Base-by-base conservation (phyloP, 2,329 filamentous ascomycete species). In the Uncinocarpus reesii region DNA sequence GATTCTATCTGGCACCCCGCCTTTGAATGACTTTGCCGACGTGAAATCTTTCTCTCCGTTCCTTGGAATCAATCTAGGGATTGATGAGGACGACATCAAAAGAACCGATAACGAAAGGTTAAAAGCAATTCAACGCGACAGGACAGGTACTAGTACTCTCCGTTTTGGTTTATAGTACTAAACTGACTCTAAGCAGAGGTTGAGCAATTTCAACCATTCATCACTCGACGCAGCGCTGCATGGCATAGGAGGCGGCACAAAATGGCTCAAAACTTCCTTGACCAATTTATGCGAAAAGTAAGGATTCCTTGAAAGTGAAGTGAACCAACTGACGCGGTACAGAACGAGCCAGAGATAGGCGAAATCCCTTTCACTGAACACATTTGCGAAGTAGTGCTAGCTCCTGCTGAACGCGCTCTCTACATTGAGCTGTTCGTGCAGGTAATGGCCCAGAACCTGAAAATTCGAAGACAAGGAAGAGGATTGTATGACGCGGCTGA, bases 1-100 rank as follows among this genome's bases (percentile, higher is more conserved):
- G 79, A 67, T 80, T 5, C 63, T 84, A 1, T 83, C 79, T 0
- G 80, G 77, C 2, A 84, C 80, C 1, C 80, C 80, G 1, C 68
- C 71, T 0, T 57, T 82, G 2, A 68, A 70, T 4, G 73, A 77
- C 47, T 80, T 80, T 55, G 70, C 72, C 1, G 76, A 81, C 52
- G 66, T 83, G 7, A 77, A 80, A 44, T 70, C 69, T 13, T 77
- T 82, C 49, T 77, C 78, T 0, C 65, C 64, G 1, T 71, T 81
- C 13, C 58, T 84, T 1, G 71, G 73, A 1, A 62, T 80, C 18
- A 68, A 71, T 38, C 63, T 84, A 0, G 78, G 76, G 1, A 60
- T 73, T 16, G 71, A 78, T 41, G 73, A 77, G 35, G 72, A 73
- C 49, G 67, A 69, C 1, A 59, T 66, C 15, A 68, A 65, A 2